Evolutionary conservation across 257 asterid genomes (phyloP), one percentile per base, ranked within the genome.

Genomic region (Ehretia macrophylla): DNA sequence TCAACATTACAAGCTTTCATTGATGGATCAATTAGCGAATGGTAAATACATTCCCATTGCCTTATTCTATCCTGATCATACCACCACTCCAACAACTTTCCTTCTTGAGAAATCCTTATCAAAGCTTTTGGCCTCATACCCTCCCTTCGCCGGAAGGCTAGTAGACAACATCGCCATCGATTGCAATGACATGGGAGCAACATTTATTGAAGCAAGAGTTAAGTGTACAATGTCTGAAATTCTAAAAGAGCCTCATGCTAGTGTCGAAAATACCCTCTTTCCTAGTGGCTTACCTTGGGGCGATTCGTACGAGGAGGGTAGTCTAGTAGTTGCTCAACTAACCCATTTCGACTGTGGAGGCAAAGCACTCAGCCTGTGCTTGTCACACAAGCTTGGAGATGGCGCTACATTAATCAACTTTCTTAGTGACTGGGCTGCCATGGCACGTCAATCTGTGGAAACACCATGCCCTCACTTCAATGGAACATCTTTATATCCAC

Each of bases 311-410:
- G 14, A 21, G 0, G 0, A 19, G 18, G 46, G 5, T 4, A n/a
- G 22, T 8, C 35, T 46, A 5, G 17, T 40, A 1, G 11, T 60
- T 12, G 17, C 40, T 54, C 62, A 68, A 9, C 51, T 60, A 4
- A 68, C 37, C 11, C 23, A 27, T 32, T 68, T 68, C 17, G 53
- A 54, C 5, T 68, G 72, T 20, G 62, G 67, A 1, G 67, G 58
- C 20, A 19, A 40, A 11, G 58, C 52, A 0, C 9, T 68, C 1
- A 37, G 68, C 14, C n/a, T 48, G 8, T 53, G 58, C 13, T 1
- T 60, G 12, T 32, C 51, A 11, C 73, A 68, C 14, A 68, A 35
- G 56, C 17, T 60, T 32, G 63, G 57, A 11, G 68, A 68, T 20
- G 67, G 32, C 0, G 17, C 4, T 20, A 32, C 58, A 17, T 0